Percentiles rank a stretch among this genome's conserved stretches.
phyloP scores from a whole-genome alignment of 805 yeast species.

The Torulaspora gathmanii region DNA sequence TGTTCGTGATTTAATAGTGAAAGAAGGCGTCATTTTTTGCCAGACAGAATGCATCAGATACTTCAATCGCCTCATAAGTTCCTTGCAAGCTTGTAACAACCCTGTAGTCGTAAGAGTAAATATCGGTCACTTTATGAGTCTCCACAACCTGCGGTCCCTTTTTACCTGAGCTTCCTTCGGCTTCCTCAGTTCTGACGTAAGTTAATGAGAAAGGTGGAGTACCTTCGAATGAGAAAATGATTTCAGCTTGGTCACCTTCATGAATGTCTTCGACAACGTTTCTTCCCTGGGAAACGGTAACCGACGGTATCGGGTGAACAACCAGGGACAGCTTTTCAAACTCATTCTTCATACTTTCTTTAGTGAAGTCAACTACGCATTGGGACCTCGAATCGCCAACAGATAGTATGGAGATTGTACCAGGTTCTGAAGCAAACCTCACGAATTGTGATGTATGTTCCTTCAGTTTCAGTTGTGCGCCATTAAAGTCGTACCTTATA shows the following conservation, averaged over 20 bases:
- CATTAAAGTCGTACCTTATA: slow-evolving; percentile 70
- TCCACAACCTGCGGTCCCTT: slow-evolving; percentile 59
- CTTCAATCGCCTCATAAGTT: slow-evolving; percentile 84
- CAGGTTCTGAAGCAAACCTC: slow-evolving; percentile 78
- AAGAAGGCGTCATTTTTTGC: slow-evolving; percentile 41
- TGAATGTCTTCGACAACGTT: slow-evolving; percentile 74
- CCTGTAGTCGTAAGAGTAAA: slow-evolving; percentile 62
- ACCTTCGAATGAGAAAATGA: slow-evolving; percentile 76
- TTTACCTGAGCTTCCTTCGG: slow-evolving; percentile 38
- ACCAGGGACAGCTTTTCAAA: slow-evolving; percentile 36
- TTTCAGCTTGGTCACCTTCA: slow-evolving; percentile 91
- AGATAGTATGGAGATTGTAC: slow-evolving; percentile 61
- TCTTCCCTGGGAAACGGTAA: slow-evolving; percentile 78
- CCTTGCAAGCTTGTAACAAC: slow-evolving; percentile 84
- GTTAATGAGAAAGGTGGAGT: slow-evolving; percentile 86
- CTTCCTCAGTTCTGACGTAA: slow-evolving; percentile 66
- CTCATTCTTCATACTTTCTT: slow-evolving; percentile 33
- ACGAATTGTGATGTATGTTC: slow-evolving; percentile 48
- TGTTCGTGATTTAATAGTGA: slow-evolving; percentile 12
- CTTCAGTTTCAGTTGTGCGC: slow-evolving; percentile 51
- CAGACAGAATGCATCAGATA: slow-evolving; percentile 79
- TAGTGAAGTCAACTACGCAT: slow-evolving; percentile 61
- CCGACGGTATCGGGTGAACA: slow-evolving; percentile 66
- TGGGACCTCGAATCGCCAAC: slow-evolving; percentile 69
- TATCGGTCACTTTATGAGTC: slow-evolving; percentile 52